Evolutionary conservation across 1,284 basidiomycete genomes (phyloP), one percentile per base, ranked within the genome.

Genomic region (Athelia psychrophila): DNA sequence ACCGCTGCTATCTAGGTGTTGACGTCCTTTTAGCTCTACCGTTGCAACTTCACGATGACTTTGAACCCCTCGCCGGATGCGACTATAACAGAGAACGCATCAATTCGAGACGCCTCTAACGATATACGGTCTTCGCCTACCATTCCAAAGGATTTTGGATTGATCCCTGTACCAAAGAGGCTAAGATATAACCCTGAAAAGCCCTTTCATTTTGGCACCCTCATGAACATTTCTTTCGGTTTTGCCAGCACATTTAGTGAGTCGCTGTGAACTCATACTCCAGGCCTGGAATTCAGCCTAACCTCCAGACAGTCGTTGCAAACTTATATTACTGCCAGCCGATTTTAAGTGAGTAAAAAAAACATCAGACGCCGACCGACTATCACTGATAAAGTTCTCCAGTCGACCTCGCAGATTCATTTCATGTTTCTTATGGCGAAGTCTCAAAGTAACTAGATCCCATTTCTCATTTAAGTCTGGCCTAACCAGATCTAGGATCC

Each of bases 281-380:
- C n/a, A n/a, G n/a, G n/a, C n/a, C 27, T 30, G 27, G 6, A 30
- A 6, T 30, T 30, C 27, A 30, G 13, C 27, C 27, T 5, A 13
- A 30, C 13, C 5, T 30, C 27, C 13, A 13, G 13, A 30, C 27
- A 74, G 72, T 64, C 38, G 73, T 71, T 35, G 64, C 69, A 19
- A 81, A 81, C 52, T 60, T 81, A 36, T 81, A 80, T 54, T 81
- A 80, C 53, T 74, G 75, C 44, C 80, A 78, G 56, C 79, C 79
- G 1, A 64, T 81, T 30, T 66, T 81, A 3, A 76, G 80, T 66
- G 60, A 55, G 68, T 55, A 13, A 30, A 13, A 6, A 23, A 30
- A 2, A 24, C 51, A 44, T 23, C 19, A 15, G 13, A 24, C 22
- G 24, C 42, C 19, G 3, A 8, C 48, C 20, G 20, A 32, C 38